Base-by-base conservation (phyloP, 768 basidiomycete genomes). In the Candolleomyces eurysporus region DNA sequence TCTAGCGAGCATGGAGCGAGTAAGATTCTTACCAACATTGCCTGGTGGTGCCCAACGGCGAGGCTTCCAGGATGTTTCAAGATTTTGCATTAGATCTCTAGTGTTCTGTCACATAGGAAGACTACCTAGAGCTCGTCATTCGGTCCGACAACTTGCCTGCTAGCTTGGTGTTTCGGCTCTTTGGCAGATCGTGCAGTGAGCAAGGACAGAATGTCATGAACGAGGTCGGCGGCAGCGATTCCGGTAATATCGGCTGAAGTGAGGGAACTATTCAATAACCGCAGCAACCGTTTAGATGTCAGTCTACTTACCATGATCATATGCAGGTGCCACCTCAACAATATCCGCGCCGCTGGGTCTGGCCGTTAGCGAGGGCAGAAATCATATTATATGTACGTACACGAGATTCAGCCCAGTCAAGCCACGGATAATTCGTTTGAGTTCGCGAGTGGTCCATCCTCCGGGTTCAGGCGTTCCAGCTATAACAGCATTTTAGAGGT, bases 401-500 rank as follows among this genome's bases (percentile, higher is more conserved):
- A 93, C 85, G 60, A 92, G 86, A 69, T 92, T 91, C 39, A 94
- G 75, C 5, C 91, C 91, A 2, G 84, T 84, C 13, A 94, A 78
- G 14, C 92, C 92, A 61, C 92, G 84, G 55, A 93, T 79, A 66
- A 92, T 90, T 40, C 89, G 83, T 67, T 92, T 92, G 46, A 91
- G 79, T 73, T 93, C 92, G 52, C 91, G 84, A 19, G 84, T 87
- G 3, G 92, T 91, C 91, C 90, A 92, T 13, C 92, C 92, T 36
- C 92, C 92, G 2, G 88, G 80, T 71, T 94, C 92, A 14, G 92
- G 92, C 1, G 92, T 93, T 14, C 92, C 91, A 60, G 92, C 89
- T 91, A 67, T 4, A 59, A n/a, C 57, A 40, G 53, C 51, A 43
- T 60, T 26, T 63, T 57, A 19, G 46, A 51, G 62, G 13, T 19